Conservation (phyloP, 2,329 filamentous ascomycete genomes). For the Exophiala aquamarina region DNA sequence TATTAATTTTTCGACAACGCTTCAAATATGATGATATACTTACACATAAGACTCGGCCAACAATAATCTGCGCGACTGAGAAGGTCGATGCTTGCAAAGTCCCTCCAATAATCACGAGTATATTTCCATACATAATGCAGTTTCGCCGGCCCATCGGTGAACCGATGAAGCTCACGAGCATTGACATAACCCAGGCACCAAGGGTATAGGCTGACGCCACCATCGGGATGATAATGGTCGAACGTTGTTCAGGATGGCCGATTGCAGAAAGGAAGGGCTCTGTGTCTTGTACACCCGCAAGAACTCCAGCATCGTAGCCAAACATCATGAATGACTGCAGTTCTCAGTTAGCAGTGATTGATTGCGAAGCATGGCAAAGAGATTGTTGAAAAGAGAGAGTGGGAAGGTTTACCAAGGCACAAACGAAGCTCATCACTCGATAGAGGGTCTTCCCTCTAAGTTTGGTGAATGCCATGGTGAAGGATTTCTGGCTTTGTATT, state of each 20-base stretch:
- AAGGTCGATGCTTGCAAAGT: slow-evolving; percentile 35
- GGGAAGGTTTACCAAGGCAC: slow-evolving; percentile 3
- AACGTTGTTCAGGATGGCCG: slow-evolving; percentile 8
- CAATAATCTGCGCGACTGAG: slow-evolving; percentile 22
- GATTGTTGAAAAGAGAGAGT: no score
- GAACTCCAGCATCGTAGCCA: slow-evolving; percentile 67
- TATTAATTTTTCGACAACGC: background rate
- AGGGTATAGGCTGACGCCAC: slow-evolving; percentile 12
- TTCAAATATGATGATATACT: background rate
- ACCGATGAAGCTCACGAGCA: slow-evolving; percentile 28
- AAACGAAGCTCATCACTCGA: slow-evolving; percentile 2
- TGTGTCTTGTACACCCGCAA: slow-evolving; percentile 33
- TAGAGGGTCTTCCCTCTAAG: slow-evolving; percentile 2
- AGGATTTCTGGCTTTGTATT: no score
- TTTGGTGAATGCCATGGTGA: slow-evolving; percentile 1
- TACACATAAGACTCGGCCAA: slow-evolving; percentile 12
- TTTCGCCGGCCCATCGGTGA: slow-evolving; percentile 26
- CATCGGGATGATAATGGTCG: slow-evolving; percentile 11
- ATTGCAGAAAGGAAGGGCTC: slow-evolving; percentile 31
- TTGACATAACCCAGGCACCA: slow-evolving; percentile 26
- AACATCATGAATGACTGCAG: slow-evolving; percentile 55
- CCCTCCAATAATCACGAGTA: slow-evolving; percentile 48
- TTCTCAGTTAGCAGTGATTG: background rate
- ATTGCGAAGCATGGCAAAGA: no score
- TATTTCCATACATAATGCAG: slow-evolving; percentile 55